Evolutionary conservation across 2,329 filamentous ascomycete species (phyloP), one percentile per base, ranked within the genome.

Genomic region (Helotiales sp.): DNA sequence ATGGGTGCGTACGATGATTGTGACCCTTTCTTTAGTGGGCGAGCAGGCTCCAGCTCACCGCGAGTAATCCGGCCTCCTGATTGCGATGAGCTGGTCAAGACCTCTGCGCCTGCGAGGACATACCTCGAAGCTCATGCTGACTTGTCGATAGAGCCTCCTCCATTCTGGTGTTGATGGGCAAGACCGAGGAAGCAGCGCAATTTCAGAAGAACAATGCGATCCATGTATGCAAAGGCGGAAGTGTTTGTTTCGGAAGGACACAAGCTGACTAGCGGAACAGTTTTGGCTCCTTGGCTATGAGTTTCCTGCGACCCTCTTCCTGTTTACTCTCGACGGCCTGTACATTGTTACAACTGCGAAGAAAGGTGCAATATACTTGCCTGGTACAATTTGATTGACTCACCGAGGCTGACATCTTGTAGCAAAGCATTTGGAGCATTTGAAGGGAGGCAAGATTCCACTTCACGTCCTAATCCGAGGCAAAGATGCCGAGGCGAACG

Each of bases 221-320:
- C 76, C 95, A 98, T 79, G 92, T 96, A 81, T 72, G 88, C 79
- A 55, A 64, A 3, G n/a, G 10, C 19, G 17, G 4, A 12, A 24
- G 15, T 50, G 42, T 22, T 12, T 38, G 27, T 13, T 15, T 48
- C 13, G 22, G 4, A 27, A 24, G 40, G 13, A 10, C 30, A 38
- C 17, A 42, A 44, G 46, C 63, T 63, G 49, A 67, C 33, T 24
- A 47, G 24, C 52, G 17, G 66, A 61, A 40, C 65, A 97, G 93
- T 96, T 98, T 76, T 99, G 96, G 96, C 82, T 99, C 55, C 84
- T 99, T 62, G 95, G 95, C 69, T 99, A 99, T 80, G 95, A 99
- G 74, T 99, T 99, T 71, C 95, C 95, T 31, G 93, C 93, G 36
- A 99, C 95, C 0, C 80, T 99, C 63, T 91, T 99, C 80, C 82